Conservation (phyloP, 148 eudicot species). For the Euryodendron excelsum region DNA sequence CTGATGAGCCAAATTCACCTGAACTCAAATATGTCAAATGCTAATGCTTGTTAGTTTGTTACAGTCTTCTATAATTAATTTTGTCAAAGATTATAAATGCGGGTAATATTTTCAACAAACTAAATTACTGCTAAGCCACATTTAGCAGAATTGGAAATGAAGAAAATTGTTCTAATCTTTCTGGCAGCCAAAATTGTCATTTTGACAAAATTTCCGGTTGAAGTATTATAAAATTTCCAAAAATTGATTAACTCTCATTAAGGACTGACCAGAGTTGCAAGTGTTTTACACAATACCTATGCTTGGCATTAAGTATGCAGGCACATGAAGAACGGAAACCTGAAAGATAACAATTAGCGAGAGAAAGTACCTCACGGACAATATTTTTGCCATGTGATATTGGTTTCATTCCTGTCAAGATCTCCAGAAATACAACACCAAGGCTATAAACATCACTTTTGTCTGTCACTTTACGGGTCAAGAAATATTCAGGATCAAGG, state of each 20-base stretch:
- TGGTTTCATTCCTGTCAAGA: constrained; percentile 71
- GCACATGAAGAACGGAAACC: background rate
- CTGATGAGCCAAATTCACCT: constrained; percentile 57
- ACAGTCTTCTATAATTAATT: background rate
- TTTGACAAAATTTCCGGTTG: background rate
- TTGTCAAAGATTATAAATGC: background rate
- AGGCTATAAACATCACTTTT: constrained; percentile 90
- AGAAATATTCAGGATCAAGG: constrained; percentile 81
- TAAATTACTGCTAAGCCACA: background rate
- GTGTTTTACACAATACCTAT: background rate
- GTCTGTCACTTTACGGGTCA: constrained; percentile 78
- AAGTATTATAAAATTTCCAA: background rate
- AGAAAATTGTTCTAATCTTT: background rate
- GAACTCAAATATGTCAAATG: background rate
- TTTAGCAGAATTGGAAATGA: background rate
- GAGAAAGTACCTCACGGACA: constrained; percentile 69
- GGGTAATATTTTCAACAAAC: background rate
- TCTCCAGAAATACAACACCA: constrained; percentile 80
- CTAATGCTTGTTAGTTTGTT: background rate
- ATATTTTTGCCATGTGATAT: constrained; percentile 74
- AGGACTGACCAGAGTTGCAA: background rate
- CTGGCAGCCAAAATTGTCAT: background rate
- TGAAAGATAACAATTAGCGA: background rate
- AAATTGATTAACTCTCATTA: background rate
- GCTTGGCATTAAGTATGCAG: background rate